These are phyloP conservation scores for Geotrichum aggregatum DNA, from an alignment of 1,139 yeast genomes.

Conservation along the genomic window DNA sequence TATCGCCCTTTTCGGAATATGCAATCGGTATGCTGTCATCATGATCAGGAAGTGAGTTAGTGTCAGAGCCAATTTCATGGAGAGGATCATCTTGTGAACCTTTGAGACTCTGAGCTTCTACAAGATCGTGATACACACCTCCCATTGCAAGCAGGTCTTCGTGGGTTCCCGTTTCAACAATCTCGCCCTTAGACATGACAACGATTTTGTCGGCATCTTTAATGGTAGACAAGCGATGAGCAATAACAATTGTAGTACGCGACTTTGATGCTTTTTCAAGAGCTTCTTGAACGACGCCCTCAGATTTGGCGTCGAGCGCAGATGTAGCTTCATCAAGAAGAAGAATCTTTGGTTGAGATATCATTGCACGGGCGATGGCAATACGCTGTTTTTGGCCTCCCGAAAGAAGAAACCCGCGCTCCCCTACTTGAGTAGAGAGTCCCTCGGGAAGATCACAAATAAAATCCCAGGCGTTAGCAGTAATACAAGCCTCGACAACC, in stretches of 20 bases:
- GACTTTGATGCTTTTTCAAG: conserved; percentile 58
- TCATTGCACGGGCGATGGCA: conserved; percentile 78
- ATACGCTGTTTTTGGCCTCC: conserved; percentile 92
- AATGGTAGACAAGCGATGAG: conserved; percentile 74
- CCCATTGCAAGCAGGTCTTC: conserved; percentile 35
- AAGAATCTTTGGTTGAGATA: conserved; percentile 58
- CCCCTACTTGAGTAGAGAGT: conserved; percentile 53
- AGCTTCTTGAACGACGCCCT: conserved; percentile 49
- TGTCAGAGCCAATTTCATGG: conserved; percentile 10
- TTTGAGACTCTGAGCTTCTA: conserved; percentile 38
- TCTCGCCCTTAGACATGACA: conserved; percentile 43
- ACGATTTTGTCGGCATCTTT: conserved; percentile 48
- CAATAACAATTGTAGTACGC: conserved; percentile 74
- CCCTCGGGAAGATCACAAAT: conserved; percentile 42
- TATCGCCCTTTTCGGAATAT: background rate
- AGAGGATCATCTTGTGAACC: conserved; percentile 19
- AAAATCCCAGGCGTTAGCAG: conserved; percentile 44
- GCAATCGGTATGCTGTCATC: background rate
- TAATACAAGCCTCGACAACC: conserved; percentile 39
- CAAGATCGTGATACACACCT: conserved; percentile 39
- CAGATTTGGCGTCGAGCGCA: conserved; percentile 71
- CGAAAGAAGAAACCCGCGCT: conserved; percentile 51
- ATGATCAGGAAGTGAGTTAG: background rate
- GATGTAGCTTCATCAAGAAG: conserved; percentile 75
- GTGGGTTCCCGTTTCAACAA: conserved; percentile 45